Conservation (phyloP, 345 rosid species). For the Lagerstroemia speciosa region DNA sequence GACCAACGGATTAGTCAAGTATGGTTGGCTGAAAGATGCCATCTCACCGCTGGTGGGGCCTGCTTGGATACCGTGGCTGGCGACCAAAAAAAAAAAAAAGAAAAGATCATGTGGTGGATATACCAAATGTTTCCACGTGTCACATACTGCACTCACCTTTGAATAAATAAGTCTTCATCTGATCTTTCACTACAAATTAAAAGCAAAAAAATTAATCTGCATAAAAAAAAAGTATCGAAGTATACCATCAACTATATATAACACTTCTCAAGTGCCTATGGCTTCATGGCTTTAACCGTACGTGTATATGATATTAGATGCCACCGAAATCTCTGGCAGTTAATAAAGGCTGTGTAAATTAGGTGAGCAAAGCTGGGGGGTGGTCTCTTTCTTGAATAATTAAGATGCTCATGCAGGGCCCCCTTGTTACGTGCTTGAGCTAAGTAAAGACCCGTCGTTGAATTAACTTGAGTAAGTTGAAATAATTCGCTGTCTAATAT, state of each 20-base stretch:
- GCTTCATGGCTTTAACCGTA: no score
- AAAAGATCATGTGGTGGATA: background rate
- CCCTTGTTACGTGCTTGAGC: background rate
- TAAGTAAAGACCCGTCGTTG: background rate
- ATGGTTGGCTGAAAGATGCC: no score
- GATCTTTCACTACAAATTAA: background rate
- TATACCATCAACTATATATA: no score
- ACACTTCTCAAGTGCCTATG: no score
- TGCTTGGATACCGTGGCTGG: no score
- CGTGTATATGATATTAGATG: background rate
- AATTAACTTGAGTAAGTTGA: no score
- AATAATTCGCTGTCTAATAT: no score
- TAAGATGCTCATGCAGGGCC: background rate
- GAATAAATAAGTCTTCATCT: background rate
- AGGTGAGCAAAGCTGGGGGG: background rate
- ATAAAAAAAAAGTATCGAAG: no score
- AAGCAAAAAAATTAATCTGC: no score
- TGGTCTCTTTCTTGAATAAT: background rate
- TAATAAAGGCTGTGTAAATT: conserved; percentile 1
- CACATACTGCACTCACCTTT: background rate
- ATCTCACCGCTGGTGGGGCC: no score
- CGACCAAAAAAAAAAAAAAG: no score
- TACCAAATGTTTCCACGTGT: background rate
- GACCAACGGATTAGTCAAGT: no score
- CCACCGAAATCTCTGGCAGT: background rate